Evolutionary conservation across 257 asterid genomes (phyloP), one percentile per base, ranked within the genome.

Genomic region (Parsonsia alboflavescens): DNA sequence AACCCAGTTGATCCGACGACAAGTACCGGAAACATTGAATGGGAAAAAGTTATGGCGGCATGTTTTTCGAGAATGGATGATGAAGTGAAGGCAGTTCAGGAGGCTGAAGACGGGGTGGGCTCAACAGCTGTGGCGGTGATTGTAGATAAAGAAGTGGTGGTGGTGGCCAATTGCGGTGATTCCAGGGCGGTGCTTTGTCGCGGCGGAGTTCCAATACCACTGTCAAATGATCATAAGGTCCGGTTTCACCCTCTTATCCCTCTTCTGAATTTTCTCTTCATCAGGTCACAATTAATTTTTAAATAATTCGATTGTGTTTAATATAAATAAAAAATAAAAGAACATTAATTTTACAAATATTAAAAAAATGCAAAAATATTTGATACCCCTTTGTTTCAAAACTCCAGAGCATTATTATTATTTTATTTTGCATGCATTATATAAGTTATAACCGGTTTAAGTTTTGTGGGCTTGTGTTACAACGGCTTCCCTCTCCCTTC

Each of bases 151-250:
- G 88, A 85, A 63, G 90, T 85, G 64, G 16, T 92, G 53, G 90
- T 92, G 69, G 86, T 84, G 45, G 90, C 93, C 0, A 90, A 88
- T 48, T 89, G 93, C 77, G 93, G 97, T 0, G 89, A 88, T 33
- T 88, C 96, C 0, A 79, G 96, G 86, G 93, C 85, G 46, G 93
- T 91, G 79, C 85, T 92, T 7, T 81, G 82, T 71, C 85, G 82
- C 1, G 80, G 58, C 17, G 93, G 89, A 9, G 76, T 67, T 6
- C 81, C 82, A 6, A 26, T 87, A 61, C 91, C 91, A 0, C 75
- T 88, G 28, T 77, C 91, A 0, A 46, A 3, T 26, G 92, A 90
- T 69, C 90, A 85, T 50, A 86, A 85, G 89, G 93, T 89, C 19
- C 67, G 71, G 9, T 24, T 28, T 69, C 6, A 0, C 46, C 9